Percentiles rank a stretch among this genome's conserved stretches.
Evolutionary conservation across 2,329 filamentous ascomycete genomes (phyloP).

Genomic region (Pseudogymnoascus sp.): DNA sequence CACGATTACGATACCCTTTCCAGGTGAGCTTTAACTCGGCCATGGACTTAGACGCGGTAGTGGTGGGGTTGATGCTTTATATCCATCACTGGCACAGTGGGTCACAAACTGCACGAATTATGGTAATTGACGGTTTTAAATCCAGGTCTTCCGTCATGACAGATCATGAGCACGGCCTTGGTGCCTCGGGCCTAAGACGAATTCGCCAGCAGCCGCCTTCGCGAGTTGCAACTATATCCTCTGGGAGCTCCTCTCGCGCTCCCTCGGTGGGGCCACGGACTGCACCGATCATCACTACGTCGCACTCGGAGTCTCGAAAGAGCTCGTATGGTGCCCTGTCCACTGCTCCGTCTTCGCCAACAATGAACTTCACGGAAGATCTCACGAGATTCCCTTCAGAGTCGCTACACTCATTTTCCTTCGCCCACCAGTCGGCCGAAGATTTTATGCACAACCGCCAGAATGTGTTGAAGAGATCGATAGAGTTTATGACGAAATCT

Average conservation of each 20-base stretch:
- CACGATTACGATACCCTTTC: conserved; percentile 62
- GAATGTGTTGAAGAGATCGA: conserved; percentile 83
- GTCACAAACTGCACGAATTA: background rate
- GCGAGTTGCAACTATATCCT: conserved; percentile 56
- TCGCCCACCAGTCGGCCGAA: conserved; percentile 79
- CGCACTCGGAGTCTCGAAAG: conserved; percentile 27
- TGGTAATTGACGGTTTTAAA: conserved; percentile 3
- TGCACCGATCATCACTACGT: conserved; percentile 42
- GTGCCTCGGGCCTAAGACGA: conserved; percentile 77
- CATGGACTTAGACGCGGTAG: background rate
- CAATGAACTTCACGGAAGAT: conserved; percentile 69
- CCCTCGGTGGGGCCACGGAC: conserved; percentile 53
- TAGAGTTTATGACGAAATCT: conserved; percentile 76
- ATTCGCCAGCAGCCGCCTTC: conserved; percentile 79
- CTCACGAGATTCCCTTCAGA: conserved; percentile 88
- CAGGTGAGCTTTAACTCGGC: conserved; percentile 48
- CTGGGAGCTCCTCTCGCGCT: conserved; percentile 53
- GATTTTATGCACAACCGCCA: conserved; percentile 86
- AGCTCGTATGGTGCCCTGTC: conserved; percentile 19
- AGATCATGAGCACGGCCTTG: conserved; percentile 81
- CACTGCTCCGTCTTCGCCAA: conserved; percentile 62
- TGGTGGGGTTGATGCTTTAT: background rate
- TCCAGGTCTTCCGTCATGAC: conserved; percentile 69
- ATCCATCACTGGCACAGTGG: conserved; percentile 1
- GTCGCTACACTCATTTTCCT: conserved; percentile 96